Conservation (phyloP, 208 protist genomes). For the Dictyostelium gargantuum region DNA sequence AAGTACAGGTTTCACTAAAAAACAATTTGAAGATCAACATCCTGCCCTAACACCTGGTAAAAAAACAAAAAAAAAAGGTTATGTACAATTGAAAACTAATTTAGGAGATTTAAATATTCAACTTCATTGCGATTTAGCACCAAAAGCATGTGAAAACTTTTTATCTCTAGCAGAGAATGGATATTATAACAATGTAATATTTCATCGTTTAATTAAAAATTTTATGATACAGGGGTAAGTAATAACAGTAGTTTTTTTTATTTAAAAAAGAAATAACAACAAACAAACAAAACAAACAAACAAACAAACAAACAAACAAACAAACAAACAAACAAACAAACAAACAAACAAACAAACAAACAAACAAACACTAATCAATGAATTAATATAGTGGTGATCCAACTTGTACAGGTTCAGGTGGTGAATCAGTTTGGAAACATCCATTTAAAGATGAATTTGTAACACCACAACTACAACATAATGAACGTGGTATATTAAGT, state of each 20-base stretch:
- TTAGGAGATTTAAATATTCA: constrained; percentile 84
- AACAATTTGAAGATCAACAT: not conserved
- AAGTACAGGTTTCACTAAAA: constrained; percentile 24
- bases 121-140: constrained; percentile 71
- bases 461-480: constrained; percentile 23
- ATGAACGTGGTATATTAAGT: constrained; percentile 82
- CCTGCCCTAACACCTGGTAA: not conserved
- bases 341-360: no score
- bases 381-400: constrained; percentile 86
- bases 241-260: no score
- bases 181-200: constrained; percentile 86
- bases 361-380: no score
- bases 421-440: constrained; percentile 80
- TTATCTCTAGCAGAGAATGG: constrained; percentile 71
- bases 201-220: constrained; percentile 87
- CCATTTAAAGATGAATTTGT: constrained; percentile 84
- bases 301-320: no score
- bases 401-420: constrained; percentile 87
- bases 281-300: no score
- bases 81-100: constrained; percentile 81
- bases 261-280: no score
- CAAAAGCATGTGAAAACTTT: constrained; percentile 84
- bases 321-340: no score
- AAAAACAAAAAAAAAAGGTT: constrained; percentile 79
- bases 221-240: constrained; percentile 92